Conservation (phyloP, 2,329 filamentous ascomycete species). For the Pseudogymnoascus destructans region DNA sequence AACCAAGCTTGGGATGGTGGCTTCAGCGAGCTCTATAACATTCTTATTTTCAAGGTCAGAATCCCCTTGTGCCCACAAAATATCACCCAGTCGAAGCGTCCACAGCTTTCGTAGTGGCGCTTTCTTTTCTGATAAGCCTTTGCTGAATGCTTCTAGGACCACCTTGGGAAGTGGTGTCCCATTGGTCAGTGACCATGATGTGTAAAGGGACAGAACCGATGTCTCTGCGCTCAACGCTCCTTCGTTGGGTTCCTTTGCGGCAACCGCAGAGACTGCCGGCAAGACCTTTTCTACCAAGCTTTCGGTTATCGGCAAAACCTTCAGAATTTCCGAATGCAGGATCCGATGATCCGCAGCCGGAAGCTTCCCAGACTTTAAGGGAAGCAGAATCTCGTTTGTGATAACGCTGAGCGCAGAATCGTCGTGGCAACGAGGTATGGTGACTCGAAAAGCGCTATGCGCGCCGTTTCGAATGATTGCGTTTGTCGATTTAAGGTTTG, state of each 20-base stretch:
- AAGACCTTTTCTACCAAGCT: constrained; percentile 54
- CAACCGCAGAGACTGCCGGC: constrained; percentile 51
- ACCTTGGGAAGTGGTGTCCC: constrained; percentile 50
- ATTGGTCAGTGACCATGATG: constrained; percentile 48
- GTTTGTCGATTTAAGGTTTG: constrained; percentile 86
- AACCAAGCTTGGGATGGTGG: constrained; percentile 41
- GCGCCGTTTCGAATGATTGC: constrained; percentile 62
- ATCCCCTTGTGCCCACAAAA: constrained; percentile 47
- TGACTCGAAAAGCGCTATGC: constrained; percentile 56
- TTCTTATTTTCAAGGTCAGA: constrained; percentile 35
- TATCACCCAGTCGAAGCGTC: constrained; percentile 60
- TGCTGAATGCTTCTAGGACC: constrained; percentile 57
- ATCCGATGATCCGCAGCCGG: constrained; percentile 74
- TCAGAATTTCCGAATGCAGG: constrained; percentile 69
- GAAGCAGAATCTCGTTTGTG: constrained; percentile 62
- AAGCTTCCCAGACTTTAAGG: constrained; percentile 73
- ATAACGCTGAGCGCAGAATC: constrained; percentile 49
- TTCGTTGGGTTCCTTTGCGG: constrained; percentile 82
- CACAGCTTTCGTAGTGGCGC: constrained; percentile 64
- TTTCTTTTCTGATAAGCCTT: constrained; percentile 80
- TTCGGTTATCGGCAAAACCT: constrained; percentile 45
- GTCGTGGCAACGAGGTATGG: constrained; percentile 51
- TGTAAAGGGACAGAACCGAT: constrained; percentile 52
- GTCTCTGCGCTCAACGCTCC: constrained; percentile 65
- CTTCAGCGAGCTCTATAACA: constrained; percentile 39